A percentile compares a stretch with the other conserved stretches of the same genome.
These are phyloP conservation scores for Sergeia podlipaevii DNA, from an alignment of 208 protist species.

Conservation along the genomic window DNA sequence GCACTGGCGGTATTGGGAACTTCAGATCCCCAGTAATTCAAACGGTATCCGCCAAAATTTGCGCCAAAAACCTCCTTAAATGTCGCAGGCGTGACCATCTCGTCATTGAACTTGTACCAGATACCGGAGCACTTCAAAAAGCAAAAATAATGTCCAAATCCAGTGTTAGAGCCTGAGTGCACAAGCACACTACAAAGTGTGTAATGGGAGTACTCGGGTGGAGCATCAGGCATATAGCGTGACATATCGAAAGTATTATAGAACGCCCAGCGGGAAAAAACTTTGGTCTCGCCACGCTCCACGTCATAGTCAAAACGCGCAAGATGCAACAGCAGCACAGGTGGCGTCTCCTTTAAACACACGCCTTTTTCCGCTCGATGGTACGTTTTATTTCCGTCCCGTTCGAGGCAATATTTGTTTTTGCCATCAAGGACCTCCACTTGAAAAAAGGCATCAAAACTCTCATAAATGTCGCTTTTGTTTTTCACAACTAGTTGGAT, in stretches of 20 bases:
- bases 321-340: slow-evolving; percentile 87
- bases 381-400: slow-evolving; percentile 68
- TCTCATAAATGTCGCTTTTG: slow-evolving; percentile 81
- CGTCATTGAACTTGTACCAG: slow-evolving; percentile 94
- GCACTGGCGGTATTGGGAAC: slow-evolving; percentile 77
- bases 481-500: slow-evolving; percentile 89
- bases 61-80: slow-evolving; percentile 82
- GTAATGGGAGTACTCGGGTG: slow-evolving; percentile 66
- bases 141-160: slow-evolving; percentile 90
- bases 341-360: slow-evolving; percentile 72
- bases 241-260: slow-evolving; percentile 82
- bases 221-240: slow-evolving; percentile 65
- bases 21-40: slow-evolving; percentile 87
- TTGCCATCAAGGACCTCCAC: slow-evolving; percentile 91
- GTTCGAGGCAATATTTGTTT: slow-evolving; percentile 90
- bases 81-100: slow-evolving; percentile 68
- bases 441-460: slow-evolving; percentile 85
- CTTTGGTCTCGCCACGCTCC: slow-evolving; percentile 75
- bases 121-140: slow-evolving; percentile 59
- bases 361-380: slow-evolving; percentile 88
- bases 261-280: slow-evolving; percentile 86
- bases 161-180: slow-evolving; percentile 83
- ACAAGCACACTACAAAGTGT: slow-evolving; percentile 87
- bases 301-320: slow-evolving; percentile 91
- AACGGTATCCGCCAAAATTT: slow-evolving; percentile 80